Conservation (phyloP, 2,329 filamentous ascomycete species). For the Reticulascus tulasneorum region DNA sequence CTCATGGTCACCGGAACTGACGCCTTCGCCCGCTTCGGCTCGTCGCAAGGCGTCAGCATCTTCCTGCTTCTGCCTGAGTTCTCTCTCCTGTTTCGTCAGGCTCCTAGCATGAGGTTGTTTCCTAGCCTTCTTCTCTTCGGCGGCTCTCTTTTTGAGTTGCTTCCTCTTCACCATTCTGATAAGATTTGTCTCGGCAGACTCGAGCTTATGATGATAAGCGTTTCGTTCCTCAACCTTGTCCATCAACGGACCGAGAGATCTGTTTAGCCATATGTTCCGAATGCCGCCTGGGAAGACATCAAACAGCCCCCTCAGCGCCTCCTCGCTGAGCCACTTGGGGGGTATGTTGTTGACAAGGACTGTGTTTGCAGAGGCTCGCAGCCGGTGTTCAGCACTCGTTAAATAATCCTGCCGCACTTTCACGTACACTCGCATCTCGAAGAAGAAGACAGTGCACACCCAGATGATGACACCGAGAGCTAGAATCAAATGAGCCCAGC, state of each 20-base stretch:
- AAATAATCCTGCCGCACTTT: constrained; percentile 92
- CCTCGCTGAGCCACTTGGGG: constrained; percentile 79
- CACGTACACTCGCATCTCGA: constrained; percentile 82
- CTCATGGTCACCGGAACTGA: constrained; percentile 49
- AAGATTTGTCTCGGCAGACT: constrained; percentile 78
- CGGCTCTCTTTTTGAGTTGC: constrained; percentile 64
- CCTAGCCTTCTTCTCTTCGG: constrained; percentile 62
- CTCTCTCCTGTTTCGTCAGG: constrained; percentile 47
- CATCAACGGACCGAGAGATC: constrained; percentile 76
- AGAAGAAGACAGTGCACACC: constrained; percentile 83
- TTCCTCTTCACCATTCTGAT: constrained; percentile 76
- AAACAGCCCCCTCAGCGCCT: constrained; percentile 78
- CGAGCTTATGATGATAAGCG: constrained; percentile 66
- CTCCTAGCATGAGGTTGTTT: constrained; percentile 45
- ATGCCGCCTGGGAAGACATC: constrained; percentile 96
- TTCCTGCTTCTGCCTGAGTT: constrained; percentile 40
- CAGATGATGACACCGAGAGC: constrained; percentile 75
- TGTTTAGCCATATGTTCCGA: constrained; percentile 93
- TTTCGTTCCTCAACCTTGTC: constrained; percentile 80
- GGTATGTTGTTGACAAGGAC: constrained; percentile 91
- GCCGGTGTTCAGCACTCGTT: constrained; percentile 88
- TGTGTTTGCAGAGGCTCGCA: constrained; percentile 90
- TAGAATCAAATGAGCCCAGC: constrained; percentile 81
- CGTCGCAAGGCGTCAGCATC: constrained; percentile 47
- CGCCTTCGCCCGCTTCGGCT: constrained; percentile 45